Evolutionary conservation across 352 stramenopile species (phyloP), one percentile per base, ranked within the genome.

Genomic region (Phytophthora cactorum): DNA sequence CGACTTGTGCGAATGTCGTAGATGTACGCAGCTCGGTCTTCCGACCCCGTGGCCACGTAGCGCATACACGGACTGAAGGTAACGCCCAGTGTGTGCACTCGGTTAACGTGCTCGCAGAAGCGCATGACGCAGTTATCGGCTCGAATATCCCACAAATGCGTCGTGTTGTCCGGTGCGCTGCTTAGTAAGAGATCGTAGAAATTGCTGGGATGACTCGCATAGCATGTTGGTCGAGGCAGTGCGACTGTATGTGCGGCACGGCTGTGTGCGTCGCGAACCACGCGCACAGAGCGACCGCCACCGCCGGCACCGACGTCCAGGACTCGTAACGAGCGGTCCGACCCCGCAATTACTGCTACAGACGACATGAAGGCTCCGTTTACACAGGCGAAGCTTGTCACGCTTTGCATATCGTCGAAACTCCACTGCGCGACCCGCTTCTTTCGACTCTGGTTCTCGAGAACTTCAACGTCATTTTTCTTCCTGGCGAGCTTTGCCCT

Each of bases 11-110:
- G 88, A 51, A 97, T 77, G 59, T 97, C 91, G 74, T 97, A 97
- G 45, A 97, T 53, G 65, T 95, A 96, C 10, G 78, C 73, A 7
- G 74, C 62, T 4, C 91, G 82, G 59, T 97, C 91, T 71, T 97
- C 90, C 1, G 86, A 96, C 38, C 91, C 91, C 3, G 84, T 93
- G 6, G 89, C 89, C 22, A 97, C 75, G 67, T 96, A 97, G 15
- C 91, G 86, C 88, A 96, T 95, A 75, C 91, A 97, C 3, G 90
- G 91, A 51, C 85, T 96, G 62, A 97, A 97, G 12, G 83, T 77
- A 34, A 84, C 66, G 6, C 84, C 84, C 2, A 96, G 54, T 5
- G 69, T 62, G 29, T 97, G 89, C 14, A 93, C 84, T 53, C 88
- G 85, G 72, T 97, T 96, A 15, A 88, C 68, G 65, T 97, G 91